Percentiles rank a stretch among this genome's conserved stretches.
phyloP scores from a whole-genome alignment of 2,329 filamentous ascomycete species.

The Teratosphaeria destructans region DNA sequence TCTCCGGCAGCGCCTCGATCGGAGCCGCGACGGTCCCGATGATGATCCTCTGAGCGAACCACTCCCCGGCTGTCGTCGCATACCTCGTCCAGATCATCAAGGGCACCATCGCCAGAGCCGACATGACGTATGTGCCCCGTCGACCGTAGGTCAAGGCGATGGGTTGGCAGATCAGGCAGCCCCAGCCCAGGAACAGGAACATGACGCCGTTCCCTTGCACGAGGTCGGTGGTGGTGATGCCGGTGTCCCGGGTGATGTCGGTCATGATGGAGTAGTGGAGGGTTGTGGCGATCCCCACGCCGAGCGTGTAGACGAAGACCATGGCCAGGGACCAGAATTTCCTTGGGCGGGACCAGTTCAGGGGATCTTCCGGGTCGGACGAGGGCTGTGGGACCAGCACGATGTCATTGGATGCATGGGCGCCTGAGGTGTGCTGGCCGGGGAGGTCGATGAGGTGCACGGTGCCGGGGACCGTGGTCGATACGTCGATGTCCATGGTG shows the following conservation, averaged over 20 bases:
- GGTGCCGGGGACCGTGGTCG: slow-evolving; percentile 28
- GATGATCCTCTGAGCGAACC: slow-evolving; percentile 37
- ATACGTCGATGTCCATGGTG: not conserved
- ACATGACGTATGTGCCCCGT: slow-evolving; percentile 37
- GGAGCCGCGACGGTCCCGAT: slow-evolving; percentile 39
- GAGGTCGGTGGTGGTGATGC: not conserved
- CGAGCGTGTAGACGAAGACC: slow-evolving; percentile 38
- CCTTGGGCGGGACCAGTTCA: slow-evolving; percentile 23
- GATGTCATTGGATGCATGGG: slow-evolving; percentile 24
- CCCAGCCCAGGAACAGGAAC: slow-evolving; percentile 23
- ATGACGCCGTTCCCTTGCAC: not conserved
- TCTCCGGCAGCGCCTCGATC: slow-evolving; percentile 37
- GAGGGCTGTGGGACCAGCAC: slow-evolving; percentile 32
- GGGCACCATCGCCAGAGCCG: slow-evolving; percentile 28
- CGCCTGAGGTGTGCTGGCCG: slow-evolving; percentile 29
- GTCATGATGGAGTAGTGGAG: slow-evolving; percentile 33
- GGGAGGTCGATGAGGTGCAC: slow-evolving; percentile 34
- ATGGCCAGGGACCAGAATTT: slow-evolving; percentile 36
- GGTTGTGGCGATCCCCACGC: slow-evolving; percentile 15
- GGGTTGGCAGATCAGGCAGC: slow-evolving; percentile 42
- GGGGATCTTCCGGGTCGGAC: slow-evolving; percentile 25
- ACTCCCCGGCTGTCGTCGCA: slow-evolving; percentile 34
- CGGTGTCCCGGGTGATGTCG: slow-evolving; percentile 33
- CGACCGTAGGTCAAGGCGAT: slow-evolving; percentile 44
- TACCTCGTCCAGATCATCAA: slow-evolving; percentile 36